Conservation (phyloP, 495 filamentous ascomycete species). For the Lichenothelia convexa region DNA sequence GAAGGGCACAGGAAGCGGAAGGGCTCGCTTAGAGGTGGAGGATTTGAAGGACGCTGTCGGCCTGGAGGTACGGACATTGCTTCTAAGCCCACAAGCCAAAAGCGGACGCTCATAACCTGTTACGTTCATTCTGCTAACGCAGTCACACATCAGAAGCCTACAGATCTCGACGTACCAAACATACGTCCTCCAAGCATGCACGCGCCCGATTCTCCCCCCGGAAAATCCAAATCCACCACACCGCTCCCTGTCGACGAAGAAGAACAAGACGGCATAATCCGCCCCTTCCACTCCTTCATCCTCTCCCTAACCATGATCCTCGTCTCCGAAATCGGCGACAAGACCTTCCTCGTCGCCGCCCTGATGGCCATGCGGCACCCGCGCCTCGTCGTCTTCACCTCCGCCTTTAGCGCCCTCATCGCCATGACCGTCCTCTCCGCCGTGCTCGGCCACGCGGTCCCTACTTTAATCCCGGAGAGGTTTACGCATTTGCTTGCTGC, state of each 20-base stretch:
- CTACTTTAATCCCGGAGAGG: conserved; percentile 72
- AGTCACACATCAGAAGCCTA: conserved; percentile 20
- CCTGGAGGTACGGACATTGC: conserved; percentile 46
- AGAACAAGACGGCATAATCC: conserved; percentile 45
- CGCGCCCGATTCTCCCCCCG: not conserved
- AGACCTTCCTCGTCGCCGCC: conserved; percentile 92
- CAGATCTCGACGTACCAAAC: not conserved
- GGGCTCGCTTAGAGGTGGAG: conserved; percentile 17
- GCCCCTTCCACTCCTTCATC: conserved; percentile 76
- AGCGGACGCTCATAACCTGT: no score
- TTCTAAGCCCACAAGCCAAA: not conserved
- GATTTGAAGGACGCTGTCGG: conserved; percentile 32
- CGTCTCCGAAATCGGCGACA: conserved; percentile 94
- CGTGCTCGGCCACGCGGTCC: conserved; percentile 83
- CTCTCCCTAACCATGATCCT: conserved; percentile 95
- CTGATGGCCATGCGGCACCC: conserved; percentile 99
- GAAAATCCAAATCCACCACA: conserved; percentile 13
- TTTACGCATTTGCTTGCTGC: conserved; percentile 77
- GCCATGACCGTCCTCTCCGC: conserved; percentile 95
- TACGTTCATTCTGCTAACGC: conserved; percentile 35
- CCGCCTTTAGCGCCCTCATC: conserved; percentile 78
- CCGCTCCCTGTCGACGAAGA: conserved; percentile 18
- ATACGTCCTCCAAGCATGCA: not conserved
- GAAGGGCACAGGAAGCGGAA: conserved; percentile 22
- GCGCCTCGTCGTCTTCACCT: conserved; percentile 78